Evolutionary conservation across 306 rosid species (phyloP).

Genomic region (Inga laurina): DNA sequence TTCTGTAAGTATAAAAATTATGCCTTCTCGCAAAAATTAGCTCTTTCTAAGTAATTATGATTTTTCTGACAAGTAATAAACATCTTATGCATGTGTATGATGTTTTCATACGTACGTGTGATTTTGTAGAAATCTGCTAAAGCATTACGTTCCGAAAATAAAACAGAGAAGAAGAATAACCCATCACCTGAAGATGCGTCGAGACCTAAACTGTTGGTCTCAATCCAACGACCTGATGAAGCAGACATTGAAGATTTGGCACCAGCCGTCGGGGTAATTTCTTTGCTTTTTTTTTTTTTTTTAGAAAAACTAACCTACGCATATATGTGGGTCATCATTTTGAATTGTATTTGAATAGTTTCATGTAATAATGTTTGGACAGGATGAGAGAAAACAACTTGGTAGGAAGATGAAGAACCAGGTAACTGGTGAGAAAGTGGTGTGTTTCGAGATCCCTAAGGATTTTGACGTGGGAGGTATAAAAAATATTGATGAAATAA

Average conservation of each 20-base stretch:
- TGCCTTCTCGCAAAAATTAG: neutral
- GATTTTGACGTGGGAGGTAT: neutral
- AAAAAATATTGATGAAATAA: neutral
- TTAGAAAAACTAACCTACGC: no score
- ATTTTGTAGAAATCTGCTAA: neutral
- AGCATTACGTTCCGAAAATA: rapidly evolving
- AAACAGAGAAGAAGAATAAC: neutral
- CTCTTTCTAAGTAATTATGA: neutral
- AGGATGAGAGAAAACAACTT: neutral
- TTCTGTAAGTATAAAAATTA: neutral
- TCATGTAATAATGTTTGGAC: neutral
- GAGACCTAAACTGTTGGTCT: neutral
- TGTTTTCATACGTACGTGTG: neutral
- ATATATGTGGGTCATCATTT: neutral
- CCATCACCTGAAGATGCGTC: neutral
- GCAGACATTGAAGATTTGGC: neutral
- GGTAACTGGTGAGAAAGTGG: neutral
- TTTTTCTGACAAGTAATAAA: neutral
- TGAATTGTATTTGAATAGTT: neutral
- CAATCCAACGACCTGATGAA: neutral
- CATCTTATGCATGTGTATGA: neutral
- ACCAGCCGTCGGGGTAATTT: neutral
- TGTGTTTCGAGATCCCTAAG: neutral
- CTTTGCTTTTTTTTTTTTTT: neutral
- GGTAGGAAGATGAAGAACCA: neutral